phyloP scores from a whole-genome alignment of 441 rosid genomes.

The Gossypium lobatum region DNA sequence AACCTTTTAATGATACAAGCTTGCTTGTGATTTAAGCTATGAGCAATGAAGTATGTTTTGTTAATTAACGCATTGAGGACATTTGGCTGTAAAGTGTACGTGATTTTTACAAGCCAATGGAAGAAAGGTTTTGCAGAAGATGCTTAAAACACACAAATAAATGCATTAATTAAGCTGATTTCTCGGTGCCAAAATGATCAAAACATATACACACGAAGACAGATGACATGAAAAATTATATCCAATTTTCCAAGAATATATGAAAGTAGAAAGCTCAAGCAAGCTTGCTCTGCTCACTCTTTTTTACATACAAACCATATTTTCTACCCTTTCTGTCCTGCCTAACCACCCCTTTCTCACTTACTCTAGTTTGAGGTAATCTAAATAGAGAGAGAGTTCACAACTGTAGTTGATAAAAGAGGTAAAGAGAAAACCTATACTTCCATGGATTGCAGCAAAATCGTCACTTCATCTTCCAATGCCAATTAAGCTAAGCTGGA shows the following conservation, averaged over 20 bases:
- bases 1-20: too few species aligned
- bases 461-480: conserved; percentile 30
- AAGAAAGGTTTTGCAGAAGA: too few species aligned
- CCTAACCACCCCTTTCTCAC: background rate
- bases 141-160: too few species aligned
- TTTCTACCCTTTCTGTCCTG: background rate
- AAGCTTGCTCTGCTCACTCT: background rate
- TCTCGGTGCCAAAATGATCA: background rate
- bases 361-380: background rate
- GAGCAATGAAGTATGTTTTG: too few species aligned
- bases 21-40: too few species aligned
- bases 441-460: background rate
- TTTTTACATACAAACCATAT: background rate
- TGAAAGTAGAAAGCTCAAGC: background rate
- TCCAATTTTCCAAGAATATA: background rate
- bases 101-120: too few species aligned
- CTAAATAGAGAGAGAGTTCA: background rate
- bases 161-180: background rate
- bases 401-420: background rate
- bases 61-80: too few species aligned
- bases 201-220: background rate
- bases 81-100: too few species aligned
- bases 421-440: background rate
- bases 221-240: background rate
- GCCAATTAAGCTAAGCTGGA: conserved; percentile 45